Conservation (phyloP, 768 basidiomycete genomes). For the Dentipellis sp. region DNA sequence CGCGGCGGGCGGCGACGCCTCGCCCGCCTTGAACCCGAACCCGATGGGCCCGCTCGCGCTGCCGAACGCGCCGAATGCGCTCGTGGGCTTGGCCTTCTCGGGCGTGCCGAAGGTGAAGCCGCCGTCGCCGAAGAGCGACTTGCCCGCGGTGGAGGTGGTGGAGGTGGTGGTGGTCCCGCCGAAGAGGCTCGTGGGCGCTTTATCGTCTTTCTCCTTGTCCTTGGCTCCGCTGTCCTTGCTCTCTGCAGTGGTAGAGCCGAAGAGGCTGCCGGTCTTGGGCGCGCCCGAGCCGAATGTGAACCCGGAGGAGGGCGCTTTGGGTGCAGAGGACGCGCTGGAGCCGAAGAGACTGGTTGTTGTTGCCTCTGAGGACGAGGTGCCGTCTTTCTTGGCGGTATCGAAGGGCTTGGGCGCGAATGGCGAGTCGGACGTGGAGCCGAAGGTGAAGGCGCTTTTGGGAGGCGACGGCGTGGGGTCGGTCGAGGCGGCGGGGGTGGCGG, state of each 20-base stretch:
- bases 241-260: background rate
- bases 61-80: conserved; percentile 3
- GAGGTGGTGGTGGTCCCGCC: too few relatives aligned
- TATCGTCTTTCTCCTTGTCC: conserved; percentile 2
- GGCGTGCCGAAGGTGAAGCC: background rate
- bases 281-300: conserved; percentile 5
- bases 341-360: background rate
- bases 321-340: background rate
- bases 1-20: conserved; percentile 3
- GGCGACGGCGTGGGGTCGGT: background rate
- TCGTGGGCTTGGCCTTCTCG: background rate
- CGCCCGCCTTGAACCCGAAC: conserved; percentile 32
- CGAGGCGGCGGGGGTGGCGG: background rate
- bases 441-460: conserved; percentile 1
- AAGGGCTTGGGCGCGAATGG: background rate
- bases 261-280: background rate
- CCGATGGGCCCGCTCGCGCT: conserved; percentile 26
- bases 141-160: background rate
- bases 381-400: background rate
- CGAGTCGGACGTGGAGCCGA: background rate
- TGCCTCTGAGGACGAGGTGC: background rate
- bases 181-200: background rate
- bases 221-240: conserved; percentile 4
- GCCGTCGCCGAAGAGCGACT: background rate
- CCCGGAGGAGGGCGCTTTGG: background rate